phyloP scores from a whole-genome alignment of 2,329 filamentous ascomycete genomes.

The Phoma sp. region DNA sequence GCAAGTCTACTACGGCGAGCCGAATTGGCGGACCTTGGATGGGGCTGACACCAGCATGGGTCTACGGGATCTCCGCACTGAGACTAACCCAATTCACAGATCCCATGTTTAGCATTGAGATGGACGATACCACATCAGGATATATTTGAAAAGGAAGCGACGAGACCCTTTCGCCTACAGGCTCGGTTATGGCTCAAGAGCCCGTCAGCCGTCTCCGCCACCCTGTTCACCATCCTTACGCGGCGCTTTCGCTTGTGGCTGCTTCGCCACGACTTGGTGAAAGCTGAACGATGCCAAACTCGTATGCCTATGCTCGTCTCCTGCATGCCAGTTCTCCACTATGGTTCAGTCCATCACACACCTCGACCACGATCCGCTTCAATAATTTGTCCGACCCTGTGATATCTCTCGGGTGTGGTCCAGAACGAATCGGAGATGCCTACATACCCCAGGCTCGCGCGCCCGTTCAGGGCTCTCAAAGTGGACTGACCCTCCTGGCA shows the following conservation, averaged over 20 bases:
- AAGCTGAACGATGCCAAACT: constrained; percentile 3
- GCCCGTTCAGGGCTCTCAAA: neutral
- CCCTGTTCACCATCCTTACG: neutral
- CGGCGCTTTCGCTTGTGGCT: constrained; percentile 7
- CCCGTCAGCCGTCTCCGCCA: neutral
- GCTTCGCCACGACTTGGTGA: neutral
- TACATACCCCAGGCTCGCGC: constrained; percentile 3
- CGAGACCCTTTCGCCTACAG: neutral
- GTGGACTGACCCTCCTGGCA: neutral
- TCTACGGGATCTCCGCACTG: constrained; percentile 17
- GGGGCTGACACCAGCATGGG: constrained; percentile 2
- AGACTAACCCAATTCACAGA: neutral
- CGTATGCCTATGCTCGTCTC: neutral
- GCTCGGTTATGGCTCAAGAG: neutral
- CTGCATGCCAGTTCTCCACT: neutral
- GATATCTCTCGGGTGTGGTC: neutral
- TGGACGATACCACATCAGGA: neutral
- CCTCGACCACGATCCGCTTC: neutral
- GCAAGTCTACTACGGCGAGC: neutral
- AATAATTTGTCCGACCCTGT: neutral
- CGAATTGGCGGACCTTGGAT: neutral
- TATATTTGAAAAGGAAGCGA: neutral
- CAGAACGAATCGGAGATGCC: constrained; percentile 8
- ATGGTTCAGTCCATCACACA: constrained; percentile 1
- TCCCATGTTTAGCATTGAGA: neutral